Conservation (phyloP, 768 basidiomycete species). For the Termitomyces sp. region DNA sequence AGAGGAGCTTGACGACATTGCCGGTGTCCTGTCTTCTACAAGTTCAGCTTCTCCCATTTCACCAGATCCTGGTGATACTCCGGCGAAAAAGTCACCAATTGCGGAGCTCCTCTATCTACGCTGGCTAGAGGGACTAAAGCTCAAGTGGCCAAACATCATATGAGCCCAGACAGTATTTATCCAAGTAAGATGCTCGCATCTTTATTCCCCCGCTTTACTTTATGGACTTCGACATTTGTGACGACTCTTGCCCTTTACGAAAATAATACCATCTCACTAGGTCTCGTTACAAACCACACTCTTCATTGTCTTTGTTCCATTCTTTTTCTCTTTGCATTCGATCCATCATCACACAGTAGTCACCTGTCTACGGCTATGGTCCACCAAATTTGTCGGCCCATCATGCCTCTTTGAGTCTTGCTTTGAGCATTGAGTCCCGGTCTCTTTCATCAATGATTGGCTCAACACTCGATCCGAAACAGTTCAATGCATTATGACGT, state of each 20-base stretch:
- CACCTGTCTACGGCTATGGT: background rate
- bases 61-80: slow-evolving; percentile 32
- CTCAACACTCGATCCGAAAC: background rate
- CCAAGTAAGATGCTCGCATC: background rate
- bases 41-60: slow-evolving; percentile 22
- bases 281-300: background rate
- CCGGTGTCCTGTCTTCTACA: slow-evolving; percentile 39
- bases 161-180: slow-evolving; percentile 9
- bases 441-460: background rate
- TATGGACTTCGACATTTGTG: background rate
- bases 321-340: background rate
- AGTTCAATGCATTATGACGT: background rate
- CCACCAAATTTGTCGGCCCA: background rate
- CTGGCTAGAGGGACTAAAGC: slow-evolving; percentile 88
- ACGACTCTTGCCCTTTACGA: background rate
- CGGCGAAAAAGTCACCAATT: slow-evolving; percentile 76
- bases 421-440: no score
- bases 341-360: background rate
- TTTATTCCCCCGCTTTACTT: background rate
- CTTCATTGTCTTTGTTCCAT: background rate
- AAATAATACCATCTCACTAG: background rate
- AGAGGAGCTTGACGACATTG: slow-evolving; percentile 71
- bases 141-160: slow-evolving; percentile 82
- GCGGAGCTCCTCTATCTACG: slow-evolving; percentile 96
- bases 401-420: no score